A percentile compares a stretch with the other conserved stretches of the same genome.
phyloP scores from a whole-genome alignment of 306 rosid species.

The Rosa multiflora region DNA sequence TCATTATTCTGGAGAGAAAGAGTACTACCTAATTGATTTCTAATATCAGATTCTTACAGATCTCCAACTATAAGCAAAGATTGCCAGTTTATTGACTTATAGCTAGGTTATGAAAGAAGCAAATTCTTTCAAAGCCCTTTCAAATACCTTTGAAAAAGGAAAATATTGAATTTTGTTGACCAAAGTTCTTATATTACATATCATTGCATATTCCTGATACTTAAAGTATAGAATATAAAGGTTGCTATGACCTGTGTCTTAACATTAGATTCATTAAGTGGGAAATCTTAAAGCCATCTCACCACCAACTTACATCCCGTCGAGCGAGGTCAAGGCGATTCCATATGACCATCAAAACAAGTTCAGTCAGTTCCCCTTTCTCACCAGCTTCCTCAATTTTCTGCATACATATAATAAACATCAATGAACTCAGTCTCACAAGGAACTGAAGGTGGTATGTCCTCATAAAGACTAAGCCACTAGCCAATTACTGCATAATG shows the following conservation, averaged over 20 bases:
- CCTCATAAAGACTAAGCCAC: not conserved
- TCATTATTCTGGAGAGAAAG: slow-evolving; percentile 18
- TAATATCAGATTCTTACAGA: not conserved
- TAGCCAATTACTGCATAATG: not conserved
- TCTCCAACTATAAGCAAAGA: not conserved
- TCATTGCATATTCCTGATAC: not conserved
- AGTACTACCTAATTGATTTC: not conserved
- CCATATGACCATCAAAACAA: slow-evolving; percentile 95
- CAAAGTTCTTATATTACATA: not conserved
- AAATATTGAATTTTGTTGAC: not conserved
- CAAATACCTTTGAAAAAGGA: not conserved
- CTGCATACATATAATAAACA: slow-evolving; percentile 40
- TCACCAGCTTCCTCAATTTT: slow-evolving; percentile 94
- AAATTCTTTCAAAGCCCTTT: not conserved
- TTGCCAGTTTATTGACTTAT: not conserved
- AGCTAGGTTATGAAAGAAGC: not conserved
- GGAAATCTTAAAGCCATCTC: slow-evolving; percentile 9
- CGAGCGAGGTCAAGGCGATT: slow-evolving; percentile 97
- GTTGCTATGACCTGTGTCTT: not conserved
- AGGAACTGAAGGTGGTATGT: not conserved
- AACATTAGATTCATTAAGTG: not conserved
- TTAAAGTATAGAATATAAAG: not conserved
- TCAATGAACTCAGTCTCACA: not conserved
- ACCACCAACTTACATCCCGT: slow-evolving; percentile 71
- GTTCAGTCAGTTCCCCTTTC: slow-evolving; percentile 88